Base-by-base conservation (phyloP, 2,329 filamentous ascomycete species). In the Fusarium circinatum region DNA sequence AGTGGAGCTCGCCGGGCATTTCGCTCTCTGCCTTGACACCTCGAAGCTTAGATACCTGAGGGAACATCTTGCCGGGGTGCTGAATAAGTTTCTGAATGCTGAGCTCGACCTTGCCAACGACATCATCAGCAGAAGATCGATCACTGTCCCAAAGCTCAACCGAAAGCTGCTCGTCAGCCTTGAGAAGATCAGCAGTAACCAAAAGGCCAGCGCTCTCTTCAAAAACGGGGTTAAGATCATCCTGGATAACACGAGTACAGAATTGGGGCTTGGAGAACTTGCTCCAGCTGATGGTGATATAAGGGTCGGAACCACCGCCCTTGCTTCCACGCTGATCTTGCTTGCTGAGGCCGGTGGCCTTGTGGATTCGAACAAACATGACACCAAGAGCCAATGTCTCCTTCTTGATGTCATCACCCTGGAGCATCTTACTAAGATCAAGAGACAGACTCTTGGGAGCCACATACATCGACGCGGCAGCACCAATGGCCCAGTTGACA, bases 221-320 rank as follows among this genome's bases (percentile, higher is more conserved):
- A 86, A 97, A 98, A 9, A 98, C 88, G 0, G 96, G 96, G 78
- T 98, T 97, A 62, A 98, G 88, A 75, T 98, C 93, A 79, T 98
- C 96, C 59, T 96, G 94, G 73, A 98, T 98, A 58, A 98, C 95
- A 54, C 96, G 91, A 4, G 96, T 98, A 82, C 95, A 98, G 83
- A 98, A 98, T 89, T 98, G 97, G 4, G 96, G 96, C 84, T 99
- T 99, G 64, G 93, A 94, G 77, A 98, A 98, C 82, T 98, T 98
- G 78, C 94, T 97, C 86, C 97, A 98, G 45, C 93, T 92, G 41
- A 98, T 88, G 38, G 96, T 98, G 80, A 98, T 97, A 82, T 98
- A 98, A 0, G 96, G 95, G 76, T 99, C 96, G 57, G 94, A 97
- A 49, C 96, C 96, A 39, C 96, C 96, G 24, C 94, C 93, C 59